Evolutionary conservation across 2,329 filamentous ascomycete species (phyloP).

Genomic region (Ascochyta fabae): DNA sequence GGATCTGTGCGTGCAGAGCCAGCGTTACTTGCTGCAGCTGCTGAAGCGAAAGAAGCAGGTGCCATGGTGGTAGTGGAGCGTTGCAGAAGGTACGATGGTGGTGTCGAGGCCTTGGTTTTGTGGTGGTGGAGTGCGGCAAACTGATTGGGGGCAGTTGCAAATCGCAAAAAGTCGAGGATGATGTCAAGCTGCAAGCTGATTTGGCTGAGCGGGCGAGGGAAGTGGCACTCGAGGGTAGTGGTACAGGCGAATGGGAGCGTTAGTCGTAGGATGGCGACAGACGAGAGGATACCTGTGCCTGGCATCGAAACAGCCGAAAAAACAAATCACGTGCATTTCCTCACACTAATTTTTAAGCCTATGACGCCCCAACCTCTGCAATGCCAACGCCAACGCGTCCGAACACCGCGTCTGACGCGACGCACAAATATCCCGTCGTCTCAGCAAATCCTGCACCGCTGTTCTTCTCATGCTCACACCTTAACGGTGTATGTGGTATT

Average conservation of each 20-base stretch:
- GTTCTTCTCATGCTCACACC: background rate
- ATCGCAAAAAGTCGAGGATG: conserved; percentile 26
- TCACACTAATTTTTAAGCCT: conserved; percentile 11
- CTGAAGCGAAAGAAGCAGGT: conserved; percentile 59
- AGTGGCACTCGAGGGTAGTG: conserved; percentile 24
- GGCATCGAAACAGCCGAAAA: conserved; percentile 15
- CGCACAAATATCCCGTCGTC: background rate
- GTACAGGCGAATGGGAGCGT: conserved; percentile 29
- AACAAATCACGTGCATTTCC: conserved; percentile 6
- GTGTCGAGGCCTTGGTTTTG: conserved; percentile 35
- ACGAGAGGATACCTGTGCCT: conserved; percentile 14
- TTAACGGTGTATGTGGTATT: no score
- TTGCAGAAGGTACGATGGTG: conserved; percentile 30
- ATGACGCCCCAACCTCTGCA: conserved; percentile 14
- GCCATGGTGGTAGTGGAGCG: conserved; percentile 48
- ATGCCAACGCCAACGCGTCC: conserved; percentile 11
- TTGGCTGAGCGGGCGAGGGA: conserved; percentile 19
- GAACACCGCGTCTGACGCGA: conserved; percentile 15
- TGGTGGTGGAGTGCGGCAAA: conserved; percentile 34
- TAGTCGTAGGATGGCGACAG: conserved; percentile 21
- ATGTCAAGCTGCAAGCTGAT: conserved; percentile 31
- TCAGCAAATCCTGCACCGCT: background rate
- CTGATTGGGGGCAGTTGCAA: conserved; percentile 32
- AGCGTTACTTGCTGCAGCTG: conserved; percentile 54
- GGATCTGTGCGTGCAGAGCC: conserved; percentile 52